Evolutionary conservation across 2,329 filamentous ascomycete species (phyloP).

Genomic region (Aspergillus sp.): DNA sequence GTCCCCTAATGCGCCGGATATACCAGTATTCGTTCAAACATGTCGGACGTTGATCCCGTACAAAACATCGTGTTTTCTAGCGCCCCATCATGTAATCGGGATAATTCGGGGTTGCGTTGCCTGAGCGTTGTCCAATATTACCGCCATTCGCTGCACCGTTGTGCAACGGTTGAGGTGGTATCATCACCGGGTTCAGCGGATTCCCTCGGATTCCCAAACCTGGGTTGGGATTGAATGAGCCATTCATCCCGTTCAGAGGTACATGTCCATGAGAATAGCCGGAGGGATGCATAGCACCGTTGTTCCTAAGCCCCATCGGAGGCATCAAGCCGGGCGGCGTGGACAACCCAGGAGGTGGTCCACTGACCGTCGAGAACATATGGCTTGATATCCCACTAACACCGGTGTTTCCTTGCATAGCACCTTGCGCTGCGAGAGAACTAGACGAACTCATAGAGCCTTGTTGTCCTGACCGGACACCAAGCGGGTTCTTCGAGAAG

Average conservation of each 20-base stretch:
- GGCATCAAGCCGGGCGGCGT: conserved; percentile 69
- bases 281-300: conserved; percentile 31
- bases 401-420: conserved; percentile 60
- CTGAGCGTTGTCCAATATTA: conserved; percentile 31
- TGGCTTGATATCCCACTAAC: conserved; percentile 56
- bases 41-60: conserved; percentile 41
- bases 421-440: conserved; percentile 51
- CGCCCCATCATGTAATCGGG: conserved; percentile 52
- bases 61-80: conserved; percentile 31
- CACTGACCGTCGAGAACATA: conserved; percentile 67
- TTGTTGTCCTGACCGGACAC: conserved; percentile 77
- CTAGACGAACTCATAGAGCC: conserved; percentile 53
- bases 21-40: conserved; percentile 43
- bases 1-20: conserved; percentile 40
- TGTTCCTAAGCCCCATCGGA: conserved; percentile 34
- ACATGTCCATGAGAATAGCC: conserved; percentile 30
- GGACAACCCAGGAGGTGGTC: conserved; percentile 78
- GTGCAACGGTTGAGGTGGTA: conserved; percentile 27
- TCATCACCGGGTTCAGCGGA: conserved; percentile 32
- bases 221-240: conserved; percentile 36
- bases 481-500: conserved; percentile 96
- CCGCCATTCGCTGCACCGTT: conserved; percentile 29
- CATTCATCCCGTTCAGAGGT: conserved; percentile 24
- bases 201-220: conserved; percentile 40
- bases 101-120: conserved; percentile 40